These are phyloP conservation scores for Eleusine coracana DNA, from an alignment of 176 grass and related monocot species.

Conservation along the genomic window DNA sequence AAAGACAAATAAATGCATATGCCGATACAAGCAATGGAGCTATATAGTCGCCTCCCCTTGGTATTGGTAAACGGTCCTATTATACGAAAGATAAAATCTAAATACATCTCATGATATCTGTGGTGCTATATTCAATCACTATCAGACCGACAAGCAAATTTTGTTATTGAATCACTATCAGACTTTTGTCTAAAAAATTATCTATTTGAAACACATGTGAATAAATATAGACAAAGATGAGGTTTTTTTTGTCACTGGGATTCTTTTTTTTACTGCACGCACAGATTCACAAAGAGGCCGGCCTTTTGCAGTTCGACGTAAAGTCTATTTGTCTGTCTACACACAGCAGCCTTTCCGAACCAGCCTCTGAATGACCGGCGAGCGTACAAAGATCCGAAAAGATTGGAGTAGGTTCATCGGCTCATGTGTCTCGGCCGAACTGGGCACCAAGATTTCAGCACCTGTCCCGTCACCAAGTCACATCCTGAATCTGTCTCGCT, in stretches of 20 bases:
- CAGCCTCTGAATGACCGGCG: background rate
- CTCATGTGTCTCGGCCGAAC: background rate
- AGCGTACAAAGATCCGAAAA: background rate
- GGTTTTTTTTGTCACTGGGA: background rate
- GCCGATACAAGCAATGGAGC: too few species aligned
- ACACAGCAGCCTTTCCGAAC: background rate
- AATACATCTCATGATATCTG: too few species aligned
- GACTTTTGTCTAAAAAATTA: background rate
- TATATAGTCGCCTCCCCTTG: too few species aligned
- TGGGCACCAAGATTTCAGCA: background rate
- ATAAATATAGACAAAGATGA: too few species aligned
- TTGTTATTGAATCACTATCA: background rate
- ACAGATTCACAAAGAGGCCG: background rate
- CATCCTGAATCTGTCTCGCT: background rate
- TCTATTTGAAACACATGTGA: background rate
- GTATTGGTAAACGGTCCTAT: too few species aligned
- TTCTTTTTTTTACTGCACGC: background rate
- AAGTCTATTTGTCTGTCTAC: background rate
- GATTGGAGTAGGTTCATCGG: background rate
- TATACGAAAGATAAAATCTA: too few species aligned
- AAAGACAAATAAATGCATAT: too few species aligned
- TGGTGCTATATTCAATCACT: too few species aligned
- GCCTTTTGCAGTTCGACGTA: background rate
- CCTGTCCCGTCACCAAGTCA: background rate
- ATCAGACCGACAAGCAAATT: background rate